Base-by-base conservation (phyloP, 768 basidiomycete species). In the Collybia mongolica region DNA sequence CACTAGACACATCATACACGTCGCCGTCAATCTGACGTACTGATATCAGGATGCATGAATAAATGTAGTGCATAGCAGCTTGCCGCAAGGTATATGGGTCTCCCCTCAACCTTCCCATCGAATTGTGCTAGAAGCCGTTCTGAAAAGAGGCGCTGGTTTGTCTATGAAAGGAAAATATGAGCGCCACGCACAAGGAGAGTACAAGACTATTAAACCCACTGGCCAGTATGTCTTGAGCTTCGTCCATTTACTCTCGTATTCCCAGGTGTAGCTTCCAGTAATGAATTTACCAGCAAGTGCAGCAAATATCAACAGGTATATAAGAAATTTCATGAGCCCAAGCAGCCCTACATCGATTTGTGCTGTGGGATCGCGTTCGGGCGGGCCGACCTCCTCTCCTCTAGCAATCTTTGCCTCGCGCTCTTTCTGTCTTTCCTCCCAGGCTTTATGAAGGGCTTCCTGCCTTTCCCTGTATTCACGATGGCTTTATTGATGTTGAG, bases 1-100 rank as follows among this genome's bases (percentile, higher is more conserved):
- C 84, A 53, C 79, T 77, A n/a, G 86, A 82, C 46, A 98, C 95
- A 62, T 98, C 95, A 68, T 85, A 98, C 6, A 98, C 92, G 46
- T 90, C 88, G 11, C 90, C 90, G 63, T 93, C 91, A 64, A 98
- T 88, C 91, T 93, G 63, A 50, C 29, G 49, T 39, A 17, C 35
- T 42, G 20, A 29, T 12, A 48, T 32, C 20, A 23, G n/a, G 50
- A 53, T 41, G 44, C 36, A 60, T 44, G 44, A 57, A 48, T 52
- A 48, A 32, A 11, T 11, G 12, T 12, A 19, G 42, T 23, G 15
- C 12, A 19, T 26, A 26, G 14, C 7, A 12, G 22, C 84, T 64
- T 68, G 90, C 91, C 51, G 93, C 94, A 41, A 98, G 70, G 69
- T 93, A 98, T 43, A 94, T 68, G 20, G 93, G 91, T 61, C 72